Percentiles rank a stretch among this genome's conserved stretches.
phyloP scores from a whole-genome alignment of 257 asterid species.

The Ballota nigra region DNA sequence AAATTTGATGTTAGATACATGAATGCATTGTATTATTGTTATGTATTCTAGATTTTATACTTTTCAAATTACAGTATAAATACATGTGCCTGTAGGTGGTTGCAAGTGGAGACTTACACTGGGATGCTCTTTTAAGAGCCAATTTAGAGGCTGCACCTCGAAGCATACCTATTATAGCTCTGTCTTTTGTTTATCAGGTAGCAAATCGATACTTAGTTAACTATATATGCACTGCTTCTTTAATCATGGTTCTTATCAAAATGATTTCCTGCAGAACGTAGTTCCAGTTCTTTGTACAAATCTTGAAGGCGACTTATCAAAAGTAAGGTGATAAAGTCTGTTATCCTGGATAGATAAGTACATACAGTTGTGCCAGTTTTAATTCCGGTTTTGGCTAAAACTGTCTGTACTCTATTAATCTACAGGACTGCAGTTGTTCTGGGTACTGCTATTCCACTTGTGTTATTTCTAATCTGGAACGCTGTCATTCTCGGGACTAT shows the following conservation, averaged over 20 bases:
- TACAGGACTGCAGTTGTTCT: slow-evolving; percentile 77
- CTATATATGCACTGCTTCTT: background rate
- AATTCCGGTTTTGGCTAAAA: background rate
- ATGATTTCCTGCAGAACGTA: slow-evolving; percentile 63
- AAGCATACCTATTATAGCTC: slow-evolving; percentile 90
- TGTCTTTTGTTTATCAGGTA: slow-evolving; percentile 97
- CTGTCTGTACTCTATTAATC: slow-evolving; percentile 24
- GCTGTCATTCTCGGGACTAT: slow-evolving; percentile 89
- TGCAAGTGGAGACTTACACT: slow-evolving; percentile 82
- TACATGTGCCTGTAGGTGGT: slow-evolving; percentile 46
- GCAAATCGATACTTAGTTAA: background rate
- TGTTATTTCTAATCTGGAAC: slow-evolving; percentile 82
- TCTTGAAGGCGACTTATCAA: slow-evolving; percentile 87
- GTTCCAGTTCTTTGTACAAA: slow-evolving; percentile 94
- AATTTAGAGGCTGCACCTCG: slow-evolving; percentile 85
- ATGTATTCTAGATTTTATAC: background rate
- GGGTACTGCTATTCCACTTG: slow-evolving; percentile 86
- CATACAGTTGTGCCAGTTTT: background rate
- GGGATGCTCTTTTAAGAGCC: slow-evolving; percentile 79
- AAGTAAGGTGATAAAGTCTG: slow-evolving; percentile 68
- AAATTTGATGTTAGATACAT: background rate
- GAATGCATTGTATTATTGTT: background rate
- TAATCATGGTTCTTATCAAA: background rate
- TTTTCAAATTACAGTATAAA: background rate
- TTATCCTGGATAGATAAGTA: background rate